Percentiles rank a stretch among this genome's conserved stretches.
Evolutionary conservation across 495 filamentous ascomycete genomes (phyloP).

Genomic region (Neurospora sp.): DNA sequence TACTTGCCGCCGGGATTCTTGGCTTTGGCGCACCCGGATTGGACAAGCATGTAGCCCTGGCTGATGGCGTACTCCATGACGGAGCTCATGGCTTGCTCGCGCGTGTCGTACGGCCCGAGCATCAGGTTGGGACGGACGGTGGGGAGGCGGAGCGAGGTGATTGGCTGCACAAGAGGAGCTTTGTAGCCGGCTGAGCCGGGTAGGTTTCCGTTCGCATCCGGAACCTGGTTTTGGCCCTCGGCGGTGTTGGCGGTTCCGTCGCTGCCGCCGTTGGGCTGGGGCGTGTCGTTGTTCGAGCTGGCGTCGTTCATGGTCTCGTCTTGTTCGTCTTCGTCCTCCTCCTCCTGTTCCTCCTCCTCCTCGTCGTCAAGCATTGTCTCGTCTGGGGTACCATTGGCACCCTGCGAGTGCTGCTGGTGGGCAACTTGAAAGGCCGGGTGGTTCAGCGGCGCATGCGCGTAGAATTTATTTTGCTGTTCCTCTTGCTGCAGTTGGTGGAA

Average conservation of each 20-base stretch:
- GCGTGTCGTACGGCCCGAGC: slow-evolving; percentile 18
- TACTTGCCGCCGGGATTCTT: slow-evolving; percentile 9
- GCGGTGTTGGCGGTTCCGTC: background rate
- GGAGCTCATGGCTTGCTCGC: slow-evolving; percentile 6
- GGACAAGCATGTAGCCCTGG: slow-evolving; percentile 21
- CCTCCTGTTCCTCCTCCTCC: background rate
- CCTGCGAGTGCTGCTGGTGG: background rate
- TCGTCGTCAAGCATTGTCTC: background rate
- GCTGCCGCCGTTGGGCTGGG: background rate
- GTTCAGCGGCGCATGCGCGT: background rate
- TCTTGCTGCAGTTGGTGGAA: background rate
- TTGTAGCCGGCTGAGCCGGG: background rate
- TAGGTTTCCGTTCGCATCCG: background rate
- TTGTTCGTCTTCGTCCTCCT: background rate
- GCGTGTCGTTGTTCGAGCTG: background rate
- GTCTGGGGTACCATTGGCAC: background rate
- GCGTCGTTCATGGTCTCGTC: background rate
- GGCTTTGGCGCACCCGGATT: slow-evolving; percentile 9
- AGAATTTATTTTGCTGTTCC: background rate
- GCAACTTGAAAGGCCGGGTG: background rate
- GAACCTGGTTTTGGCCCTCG: background rate
- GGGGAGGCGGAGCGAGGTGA: slow-evolving; percentile 14
- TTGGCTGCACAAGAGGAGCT: slow-evolving; percentile 7
- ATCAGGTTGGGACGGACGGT: slow-evolving; percentile 12
- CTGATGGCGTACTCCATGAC: slow-evolving; percentile 18